These are phyloP conservation scores for Paxillus rubicundulus DNA, from an alignment of 768 basidiomycete genomes.

Conservation along the genomic window DNA sequence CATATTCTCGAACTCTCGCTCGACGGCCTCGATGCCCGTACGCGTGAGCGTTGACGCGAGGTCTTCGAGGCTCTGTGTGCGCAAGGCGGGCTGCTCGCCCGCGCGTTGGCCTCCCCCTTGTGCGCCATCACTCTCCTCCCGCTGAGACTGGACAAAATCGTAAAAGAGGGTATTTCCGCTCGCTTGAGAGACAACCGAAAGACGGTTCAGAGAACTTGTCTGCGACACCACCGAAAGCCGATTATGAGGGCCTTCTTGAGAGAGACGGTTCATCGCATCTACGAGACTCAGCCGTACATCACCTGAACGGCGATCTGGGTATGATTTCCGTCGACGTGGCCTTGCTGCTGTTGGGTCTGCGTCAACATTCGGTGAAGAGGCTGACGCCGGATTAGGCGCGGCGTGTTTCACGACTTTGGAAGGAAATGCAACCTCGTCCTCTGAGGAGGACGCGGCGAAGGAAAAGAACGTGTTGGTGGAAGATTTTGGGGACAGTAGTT, in stretches of 20 bases:
- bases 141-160: slow-evolving; percentile 13
- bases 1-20: slow-evolving; percentile 11
- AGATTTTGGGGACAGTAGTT: slow-evolving; percentile 26
- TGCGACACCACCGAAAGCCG: slow-evolving; percentile 6
- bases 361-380: background rate
- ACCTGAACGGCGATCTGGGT: slow-evolving; percentile 23
- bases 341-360: slow-evolving; percentile 5
- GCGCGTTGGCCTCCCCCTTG: background rate
- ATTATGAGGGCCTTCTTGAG: too few relatives aligned
- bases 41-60: slow-evolving; percentile 19
- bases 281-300: slow-evolving; percentile 24
- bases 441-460: slow-evolving; percentile 10
- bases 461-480: slow-evolving; percentile 28
- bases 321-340: slow-evolving; percentile 20
- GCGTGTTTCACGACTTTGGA: background rate
- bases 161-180: slow-evolving; percentile 30
- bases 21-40: slow-evolving; percentile 16
- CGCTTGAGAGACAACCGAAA: slow-evolving; percentile 22
- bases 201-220: slow-evolving; percentile 11
- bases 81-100: background rate
- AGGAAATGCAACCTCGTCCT: slow-evolving; percentile 10
- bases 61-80: slow-evolving; percentile 25
- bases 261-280: slow-evolving; percentile 23
- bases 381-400: background rate
- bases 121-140: background rate